These are phyloP conservation scores for Rhypophila decipiens DNA, from an alignment of 495 filamentous ascomycete genomes.

Conservation along the genomic window DNA sequence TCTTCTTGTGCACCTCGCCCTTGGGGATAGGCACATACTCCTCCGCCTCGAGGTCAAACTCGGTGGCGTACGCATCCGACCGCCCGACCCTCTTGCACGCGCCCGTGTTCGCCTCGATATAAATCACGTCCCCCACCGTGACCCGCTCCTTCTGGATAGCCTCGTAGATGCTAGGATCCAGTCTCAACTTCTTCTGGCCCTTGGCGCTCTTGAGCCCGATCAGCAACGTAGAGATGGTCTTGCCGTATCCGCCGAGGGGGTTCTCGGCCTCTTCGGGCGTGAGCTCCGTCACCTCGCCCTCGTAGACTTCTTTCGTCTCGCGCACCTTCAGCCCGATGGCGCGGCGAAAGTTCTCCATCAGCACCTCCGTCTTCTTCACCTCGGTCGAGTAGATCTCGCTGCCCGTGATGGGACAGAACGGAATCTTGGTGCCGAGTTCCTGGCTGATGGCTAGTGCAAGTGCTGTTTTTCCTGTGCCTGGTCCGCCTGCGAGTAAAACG, in stretches of 20 bases:
- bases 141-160: constrained; percentile 97
- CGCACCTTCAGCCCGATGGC: constrained; percentile 94
- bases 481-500: constrained; percentile 82
- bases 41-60: constrained; percentile 97
- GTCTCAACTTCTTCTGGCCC: constrained; percentile 91
- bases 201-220: constrained; percentile 85
- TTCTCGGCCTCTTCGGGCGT: constrained; percentile 98
- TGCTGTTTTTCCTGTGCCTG: constrained; percentile 95
- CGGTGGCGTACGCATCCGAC: constrained; percentile 92
- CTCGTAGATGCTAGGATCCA: constrained; percentile 98
- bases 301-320: constrained; percentile 97
- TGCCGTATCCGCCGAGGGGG: constrained; percentile 89
- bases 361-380: constrained; percentile 96
- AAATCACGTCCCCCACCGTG: constrained; percentile 92
- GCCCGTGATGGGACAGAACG: constrained; percentile 93
- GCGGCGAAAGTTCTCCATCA: constrained; percentile 97
- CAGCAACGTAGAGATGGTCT: constrained; percentile 85
- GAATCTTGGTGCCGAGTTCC: constrained; percentile 93
- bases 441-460: constrained; percentile 90
- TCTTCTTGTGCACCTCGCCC: constrained; percentile 99
- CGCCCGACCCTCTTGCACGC: constrained; percentile 93
- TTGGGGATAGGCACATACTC: constrained; percentile 98
- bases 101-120: constrained; percentile 97
- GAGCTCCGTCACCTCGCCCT: constrained; percentile 92
- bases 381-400: constrained; percentile 96